These are phyloP conservation scores for Aleurites moluccanus DNA, from an alignment of 441 rosid species.

Conservation along the genomic window DNA sequence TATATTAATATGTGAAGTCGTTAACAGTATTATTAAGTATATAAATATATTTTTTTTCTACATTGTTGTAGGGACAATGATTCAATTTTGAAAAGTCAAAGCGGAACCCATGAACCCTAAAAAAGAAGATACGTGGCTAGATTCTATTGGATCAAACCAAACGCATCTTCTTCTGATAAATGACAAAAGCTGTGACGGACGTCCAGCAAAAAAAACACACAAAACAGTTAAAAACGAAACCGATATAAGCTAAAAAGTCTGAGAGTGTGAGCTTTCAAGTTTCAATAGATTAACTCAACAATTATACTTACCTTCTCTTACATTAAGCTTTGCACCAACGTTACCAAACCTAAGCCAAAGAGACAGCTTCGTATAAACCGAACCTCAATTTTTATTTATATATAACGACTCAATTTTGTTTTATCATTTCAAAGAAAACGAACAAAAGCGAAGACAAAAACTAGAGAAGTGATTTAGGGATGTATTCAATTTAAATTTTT, in stretches of 20 bases:
- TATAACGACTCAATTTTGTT: too few relatives aligned
- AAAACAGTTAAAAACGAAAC: neutral
- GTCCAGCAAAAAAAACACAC: neutral
- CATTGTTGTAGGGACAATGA: too few relatives aligned
- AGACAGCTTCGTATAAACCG: constrained; percentile 10
- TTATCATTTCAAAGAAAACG: neutral
- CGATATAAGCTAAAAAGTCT: neutral
- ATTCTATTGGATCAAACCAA: neutral
- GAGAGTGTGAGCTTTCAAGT: neutral
- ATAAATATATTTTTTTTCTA: too few relatives aligned
- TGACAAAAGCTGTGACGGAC: neutral
- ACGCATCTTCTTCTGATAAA: neutral
- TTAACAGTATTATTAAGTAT: too few relatives aligned
- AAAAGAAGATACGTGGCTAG: neutral
- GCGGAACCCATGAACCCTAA: too few relatives aligned
- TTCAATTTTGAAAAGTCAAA: too few relatives aligned
- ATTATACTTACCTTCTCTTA: neutral
- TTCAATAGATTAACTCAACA: neutral
- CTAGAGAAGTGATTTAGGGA: too few relatives aligned
- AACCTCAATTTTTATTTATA: neutral
- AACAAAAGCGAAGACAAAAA: neutral
- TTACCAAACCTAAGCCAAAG: constrained; percentile 3
- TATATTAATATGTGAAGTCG: too few relatives aligned
- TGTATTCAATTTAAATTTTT: too few relatives aligned
- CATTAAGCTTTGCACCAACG: neutral